Conservation (phyloP, 208 protist genomes). For the Wallacemonas sp. region DNA sequence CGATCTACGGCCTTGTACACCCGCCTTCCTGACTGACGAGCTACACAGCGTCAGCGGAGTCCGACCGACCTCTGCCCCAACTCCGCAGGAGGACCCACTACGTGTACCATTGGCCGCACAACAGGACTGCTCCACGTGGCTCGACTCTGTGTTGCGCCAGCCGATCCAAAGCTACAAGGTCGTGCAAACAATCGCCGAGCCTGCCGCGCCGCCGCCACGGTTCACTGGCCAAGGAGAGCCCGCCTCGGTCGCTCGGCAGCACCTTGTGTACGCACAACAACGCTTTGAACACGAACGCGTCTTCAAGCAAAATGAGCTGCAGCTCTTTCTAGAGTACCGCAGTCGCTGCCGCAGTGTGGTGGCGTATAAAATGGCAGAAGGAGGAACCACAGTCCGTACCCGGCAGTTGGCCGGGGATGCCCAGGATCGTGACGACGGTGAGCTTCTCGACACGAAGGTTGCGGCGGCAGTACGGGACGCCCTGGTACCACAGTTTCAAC, state of each 20-base stretch:
- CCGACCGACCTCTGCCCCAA: neutral
- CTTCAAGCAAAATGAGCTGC: conserved; percentile 45
- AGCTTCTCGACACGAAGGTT: neutral
- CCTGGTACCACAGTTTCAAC: conserved; percentile 19
- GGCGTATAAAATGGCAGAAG: neutral
- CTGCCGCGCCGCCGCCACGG: neutral
- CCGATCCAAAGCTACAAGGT: conserved; percentile 51
- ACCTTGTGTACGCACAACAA: conserved; percentile 30
- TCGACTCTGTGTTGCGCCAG: conserved; percentile 20
- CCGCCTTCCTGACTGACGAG: neutral
- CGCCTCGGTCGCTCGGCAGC: conserved; percentile 3
- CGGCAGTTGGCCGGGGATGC: too few species aligned
- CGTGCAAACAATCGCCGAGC: conserved; percentile 7
- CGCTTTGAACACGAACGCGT: conserved; percentile 62
- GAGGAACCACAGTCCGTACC: neutral
- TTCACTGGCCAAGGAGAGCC: neutral
- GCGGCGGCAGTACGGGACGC: conserved; percentile 2
- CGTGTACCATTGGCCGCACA: neutral
- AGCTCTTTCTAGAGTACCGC: conserved; percentile 47
- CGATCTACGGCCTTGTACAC: neutral
- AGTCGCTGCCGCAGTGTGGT: conserved; percentile 48
- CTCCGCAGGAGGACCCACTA: neutral
- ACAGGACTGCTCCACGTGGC: neutral
- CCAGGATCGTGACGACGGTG: neutral
- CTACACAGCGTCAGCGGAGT: neutral